Base-by-base conservation (phyloP, 371 early-diverging fungal species). In the Mortierella sp. region DNA sequence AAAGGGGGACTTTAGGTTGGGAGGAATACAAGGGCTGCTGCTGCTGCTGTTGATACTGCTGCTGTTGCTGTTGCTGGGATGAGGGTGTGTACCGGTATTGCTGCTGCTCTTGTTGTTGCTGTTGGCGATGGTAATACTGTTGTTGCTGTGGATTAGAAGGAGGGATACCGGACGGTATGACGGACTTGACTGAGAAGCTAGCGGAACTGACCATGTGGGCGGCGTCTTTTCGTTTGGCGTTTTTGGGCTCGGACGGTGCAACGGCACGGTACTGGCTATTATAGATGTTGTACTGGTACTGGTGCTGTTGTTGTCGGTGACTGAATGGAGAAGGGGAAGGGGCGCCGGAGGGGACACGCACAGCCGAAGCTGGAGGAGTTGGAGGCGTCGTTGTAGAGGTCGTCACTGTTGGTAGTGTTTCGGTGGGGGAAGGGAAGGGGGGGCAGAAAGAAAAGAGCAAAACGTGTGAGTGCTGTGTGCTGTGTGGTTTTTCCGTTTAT, bases 301-400 rank as follows among this genome's bases (percentile, higher is more conserved):
- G 48, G 48, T 46, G 9, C 6, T 40, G 48, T 46, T 46, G 48
- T 46, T 59, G 59, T 59, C 59, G 59, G 31, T 59, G 59, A 59
- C 59, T 59, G 31, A 59, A 59, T 59, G 59, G 59, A 28, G 31
- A 59, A 59, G 59, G 16, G 26, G 59, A 26, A 8, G 57, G 59
- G 59, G 28, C 59, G 59, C 59, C 59, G 28, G 59, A 59, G 31
- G 59, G 59, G 59, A 59, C 59, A 59, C 59, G 59, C 59, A 59
- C 59, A 59, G 59, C 59, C 59, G 59, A 59, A 59, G 59, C 59
- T 59, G 59, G 59, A 59, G 59, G 59, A 59, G 59, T 59, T 59
- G 59, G 31, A 59, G 59, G 59, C 59, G 59, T 31, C 59, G 59
- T 59, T 59, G 59, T 59, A 28, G 59, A 59, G 59, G 59, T 59